phyloP scores from a whole-genome alignment of 345 rosid genomes.

The Arabidopsis thaliana region TAIR10.1 NC_003074.8:23240501-23241000 shows the following conservation, averaged over 20 bases:
- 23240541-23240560: neutral
- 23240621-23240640: slow-evolving; percentile 73
- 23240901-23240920: neutral
- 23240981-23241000: slow-evolving; percentile 15
- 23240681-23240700: slow-evolving; percentile 89
- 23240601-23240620: slow-evolving; percentile 72
- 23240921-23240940: slow-evolving; percentile 42
- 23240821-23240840: slow-evolving; percentile 9
- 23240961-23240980: neutral
- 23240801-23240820: neutral
- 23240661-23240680: slow-evolving; percentile 90
- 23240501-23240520: slow-evolving; percentile 64
- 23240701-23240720: slow-evolving; percentile 92
- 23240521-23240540: neutral
- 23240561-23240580: neutral
- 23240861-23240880: slow-evolving; percentile 29
- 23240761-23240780: neutral
- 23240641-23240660: slow-evolving; percentile 76
- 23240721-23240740: slow-evolving; percentile 69
- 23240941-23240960: neutral
- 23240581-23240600: neutral
- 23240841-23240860: slow-evolving; percentile 23
- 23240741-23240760: slow-evolving; percentile 58
- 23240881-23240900: slow-evolving; percentile 18
- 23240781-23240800: neutral